These are phyloP conservation scores for Penicillium longicatenatum DNA, from an alignment of 495 filamentous ascomycete genomes.

Conservation along the genomic window DNA sequence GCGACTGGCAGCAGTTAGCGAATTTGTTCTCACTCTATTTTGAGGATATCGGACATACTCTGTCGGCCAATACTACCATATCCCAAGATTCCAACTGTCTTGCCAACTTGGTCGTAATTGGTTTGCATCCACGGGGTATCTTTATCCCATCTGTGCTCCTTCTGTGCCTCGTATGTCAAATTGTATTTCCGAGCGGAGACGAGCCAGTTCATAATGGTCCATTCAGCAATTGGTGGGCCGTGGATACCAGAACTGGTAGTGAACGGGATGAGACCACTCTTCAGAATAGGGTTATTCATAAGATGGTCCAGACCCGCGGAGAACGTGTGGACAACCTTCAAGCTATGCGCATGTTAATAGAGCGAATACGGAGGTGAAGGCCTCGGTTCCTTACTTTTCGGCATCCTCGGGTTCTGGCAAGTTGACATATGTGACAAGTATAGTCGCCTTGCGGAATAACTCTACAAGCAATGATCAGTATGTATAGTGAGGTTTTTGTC, in stretches of 20 bases:
- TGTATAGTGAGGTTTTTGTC: too few relatives aligned
- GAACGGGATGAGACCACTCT: constrained; percentile 61
- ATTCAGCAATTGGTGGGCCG: constrained; percentile 84
- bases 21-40: not conserved
- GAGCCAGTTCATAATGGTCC: constrained; percentile 60
- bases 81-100: constrained; percentile 72
- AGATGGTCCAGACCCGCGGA: constrained; percentile 76
- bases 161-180: constrained; percentile 46
- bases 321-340: constrained; percentile 73
- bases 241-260: constrained; percentile 77
- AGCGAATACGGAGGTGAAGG: not conserved
- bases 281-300: constrained; percentile 62
- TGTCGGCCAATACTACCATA: constrained; percentile 86
- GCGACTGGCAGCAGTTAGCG: constrained; percentile 46
- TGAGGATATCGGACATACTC: constrained; percentile 26
- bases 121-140: constrained; percentile 16
- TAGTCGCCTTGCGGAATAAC: constrained; percentile 60
- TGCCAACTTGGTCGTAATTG: constrained; percentile 53
- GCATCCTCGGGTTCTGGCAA: constrained; percentile 47
- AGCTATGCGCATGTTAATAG: constrained; percentile 35
- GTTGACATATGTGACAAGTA: constrained; percentile 60
- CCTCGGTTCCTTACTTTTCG: constrained; percentile 9
- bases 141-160: constrained; percentile 42
- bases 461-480: constrained; percentile 28
- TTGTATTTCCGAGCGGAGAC: constrained; percentile 57